Evolutionary conservation across 164 flowering plant species (phyloP), one percentile per base, ranked within the genome.

Genomic region (Hamamelis virginiana): DNA sequence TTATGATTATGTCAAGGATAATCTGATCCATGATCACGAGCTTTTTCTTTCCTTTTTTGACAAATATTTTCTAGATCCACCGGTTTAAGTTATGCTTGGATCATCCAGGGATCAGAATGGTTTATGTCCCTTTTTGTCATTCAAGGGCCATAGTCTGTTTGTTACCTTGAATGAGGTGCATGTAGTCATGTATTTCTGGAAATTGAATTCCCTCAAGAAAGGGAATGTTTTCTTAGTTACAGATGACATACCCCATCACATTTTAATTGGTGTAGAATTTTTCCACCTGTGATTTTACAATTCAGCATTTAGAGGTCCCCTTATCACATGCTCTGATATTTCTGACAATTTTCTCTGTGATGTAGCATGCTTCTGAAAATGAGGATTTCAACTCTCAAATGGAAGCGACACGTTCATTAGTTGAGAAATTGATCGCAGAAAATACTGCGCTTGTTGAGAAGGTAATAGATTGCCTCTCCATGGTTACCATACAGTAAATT

Each of bases 381-480:
- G 85, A 82, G 63, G 83, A 82, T 50, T 58, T 77, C 57, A 78
- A 66, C 63, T 69, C 83, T 69, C 82, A 87, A 74, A 70, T 82
- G 9, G 91, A 87, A 71, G 88, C 85, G 78, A 80, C 90, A 25
- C 56, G 65, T 70, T 70, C 69, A 21, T 69, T 86, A 70, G 83
- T 89, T 50, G 94, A 85, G 52, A 90, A 83, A 78, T 76, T 88
- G 81, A 68, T 83, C 26, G 25, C 73, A 63, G 92, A 90, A 82
- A 89, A 91, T 80, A 82, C 82, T 22, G 89, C 84, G 69, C 96
- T 90, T 66, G 86, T 87, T 74, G 96, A 84, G 70, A 89, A 94
- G 93, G 98, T 91, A 78, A 72, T 22, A 4, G 0, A 21, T 48
- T 18, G 21, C 43, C 46, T 48, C 14, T 56, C 23, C 22, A 45